Evolutionary conservation across 441 rosid genomes (phyloP).

Genomic region (Arabidopsis hybrid): DNA sequence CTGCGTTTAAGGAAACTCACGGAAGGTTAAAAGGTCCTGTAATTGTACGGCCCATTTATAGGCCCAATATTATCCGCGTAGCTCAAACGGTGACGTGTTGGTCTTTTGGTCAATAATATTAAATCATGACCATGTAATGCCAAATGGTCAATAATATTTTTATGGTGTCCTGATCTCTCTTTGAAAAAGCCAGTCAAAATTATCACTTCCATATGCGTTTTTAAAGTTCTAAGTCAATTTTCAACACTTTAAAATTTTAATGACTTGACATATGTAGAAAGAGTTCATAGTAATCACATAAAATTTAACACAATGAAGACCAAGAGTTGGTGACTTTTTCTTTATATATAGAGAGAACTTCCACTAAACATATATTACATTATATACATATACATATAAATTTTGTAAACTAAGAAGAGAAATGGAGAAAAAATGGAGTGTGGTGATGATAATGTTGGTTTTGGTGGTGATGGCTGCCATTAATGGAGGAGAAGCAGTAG

Average conservation of each 20-base stretch:
- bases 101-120: not conserved
- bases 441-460: not conserved
- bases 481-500: not conserved
- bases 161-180: not conserved
- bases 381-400: not conserved
- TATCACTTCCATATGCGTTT: not conserved
- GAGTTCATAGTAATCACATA: not conserved
- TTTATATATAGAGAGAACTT: not conserved
- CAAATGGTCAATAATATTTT: not conserved
- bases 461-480: constrained; percentile 11
- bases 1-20: not conserved
- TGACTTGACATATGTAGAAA: not conserved
- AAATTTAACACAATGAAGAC: not conserved
- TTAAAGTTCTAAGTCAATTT: not conserved
- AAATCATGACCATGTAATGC: not conserved
- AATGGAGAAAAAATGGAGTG: constrained; percentile 21
- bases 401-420: not conserved
- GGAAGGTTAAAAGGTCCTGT: not conserved
- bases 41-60: constrained; percentile 2
- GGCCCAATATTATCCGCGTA: not conserved
- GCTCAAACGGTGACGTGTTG: not conserved
- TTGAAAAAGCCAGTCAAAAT: not conserved
- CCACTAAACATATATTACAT: not conserved
- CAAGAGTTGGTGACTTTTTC: constrained; percentile 4
- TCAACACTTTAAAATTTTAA: not conserved